These are phyloP conservation scores for Pichia membranifaciens DNA, from an alignment of 805 yeast species.

Conservation along the genomic window DNA sequence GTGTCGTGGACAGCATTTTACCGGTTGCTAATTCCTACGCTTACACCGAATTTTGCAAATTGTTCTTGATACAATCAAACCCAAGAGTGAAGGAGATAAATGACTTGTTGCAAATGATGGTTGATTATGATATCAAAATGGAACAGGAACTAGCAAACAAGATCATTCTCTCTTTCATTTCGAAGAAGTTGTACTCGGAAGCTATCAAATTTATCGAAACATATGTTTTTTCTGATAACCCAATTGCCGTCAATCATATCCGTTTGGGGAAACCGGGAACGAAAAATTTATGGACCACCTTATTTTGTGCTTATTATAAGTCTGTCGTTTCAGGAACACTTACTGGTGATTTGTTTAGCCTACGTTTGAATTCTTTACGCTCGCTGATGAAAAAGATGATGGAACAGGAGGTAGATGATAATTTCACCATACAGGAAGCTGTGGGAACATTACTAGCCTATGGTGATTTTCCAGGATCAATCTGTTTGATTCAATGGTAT, in stretches of 20 bases:
- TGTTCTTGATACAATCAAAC: constrained; percentile 28
- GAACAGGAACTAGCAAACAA: constrained; percentile 36
- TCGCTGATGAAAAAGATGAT: constrained; percentile 17
- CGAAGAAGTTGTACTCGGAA: constrained; percentile 25
- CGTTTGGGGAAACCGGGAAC: neutral
- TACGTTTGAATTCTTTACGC: constrained; percentile 16
- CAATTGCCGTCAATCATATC: constrained; percentile 10
- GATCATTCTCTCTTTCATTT: constrained; percentile 30
- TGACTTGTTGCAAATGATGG: constrained; percentile 28
- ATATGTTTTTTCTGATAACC: constrained; percentile 15
- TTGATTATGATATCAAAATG: constrained; percentile 24
- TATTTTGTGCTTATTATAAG: constrained; percentile 11
- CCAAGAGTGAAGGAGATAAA: constrained; percentile 27
- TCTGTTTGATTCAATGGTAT: constrained; percentile 23
- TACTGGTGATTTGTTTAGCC: constrained; percentile 4
- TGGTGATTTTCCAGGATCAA: constrained; percentile 22
- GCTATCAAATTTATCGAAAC: constrained; percentile 32
- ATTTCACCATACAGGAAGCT: constrained; percentile 10
- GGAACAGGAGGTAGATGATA: constrained; percentile 6
- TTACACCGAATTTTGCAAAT: constrained; percentile 35
- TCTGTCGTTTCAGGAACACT: constrained; percentile 8
- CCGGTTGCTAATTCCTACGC: constrained; percentile 38
- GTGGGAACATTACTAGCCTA: constrained; percentile 22
- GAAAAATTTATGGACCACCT: constrained; percentile 10
- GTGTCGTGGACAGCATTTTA: constrained; percentile 18